Evolutionary conservation across 331 rosid genomes (phyloP), one percentile per base, ranked within the genome.

Genomic region (Erythrophleum ivorense): DNA sequence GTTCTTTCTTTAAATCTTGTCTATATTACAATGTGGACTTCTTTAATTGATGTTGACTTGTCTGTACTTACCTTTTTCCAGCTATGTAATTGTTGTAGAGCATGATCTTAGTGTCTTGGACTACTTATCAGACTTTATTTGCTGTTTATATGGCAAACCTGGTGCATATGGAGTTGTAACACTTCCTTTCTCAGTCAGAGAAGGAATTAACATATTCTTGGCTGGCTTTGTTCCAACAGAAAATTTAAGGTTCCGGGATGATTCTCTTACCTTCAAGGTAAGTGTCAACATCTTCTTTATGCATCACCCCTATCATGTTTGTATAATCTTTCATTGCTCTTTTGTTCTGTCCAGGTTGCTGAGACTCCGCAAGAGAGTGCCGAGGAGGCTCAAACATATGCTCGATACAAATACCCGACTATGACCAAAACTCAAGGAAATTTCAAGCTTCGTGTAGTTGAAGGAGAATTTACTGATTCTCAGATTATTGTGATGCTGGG

Each of bases 81-180:
- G 99, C 91, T 95, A 93, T 84, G 99, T 93, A 55, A 95, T 95
- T 88, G 99, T 95, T 40, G 99, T 95, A 67, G 99, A 95, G 94
- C 99, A 95, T 49, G 99, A 95, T 82, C 96, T 95, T 67, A 95
- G 99, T 63, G 99, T 95, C 83, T 79, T 95, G 90, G 99, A 95
- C 91, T 95, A 95, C 84, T 91, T 95, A 65, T 95, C 99, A 11
- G 99, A 95, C 85, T 93, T 93, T 77, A 93, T 95, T 67, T 95
- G 99, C 94, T 95, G 99, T 85, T 80, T 95, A 75, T 95, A 95
- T 75, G 99, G 99, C 40, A 95, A 95, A 82, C 98, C 99, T 49
- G 99, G 99, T 87, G 98, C 97, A 34, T 95, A 95, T 86, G 99
- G 99, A 81, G 99, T 95, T 75, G 98, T 95, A 49, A 95, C 99